Percentiles rank a stretch among this genome's conserved stretches.
Conservation (phyloP, 768 basidiomycete genomes). For the Russula sp. region DNA sequence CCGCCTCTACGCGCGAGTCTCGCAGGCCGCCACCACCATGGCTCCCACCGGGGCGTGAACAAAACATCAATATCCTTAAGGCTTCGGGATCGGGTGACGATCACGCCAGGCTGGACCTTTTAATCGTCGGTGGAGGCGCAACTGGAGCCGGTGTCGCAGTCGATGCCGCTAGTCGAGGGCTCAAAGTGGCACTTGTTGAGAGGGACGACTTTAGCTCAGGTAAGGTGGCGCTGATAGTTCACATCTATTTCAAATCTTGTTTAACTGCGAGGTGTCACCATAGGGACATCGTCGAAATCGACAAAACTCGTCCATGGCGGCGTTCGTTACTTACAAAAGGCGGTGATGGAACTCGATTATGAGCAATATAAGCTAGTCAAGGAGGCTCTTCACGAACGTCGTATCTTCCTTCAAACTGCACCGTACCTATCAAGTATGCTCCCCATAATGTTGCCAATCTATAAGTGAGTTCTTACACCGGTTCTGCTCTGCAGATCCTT, state of each 20-base stretch:
- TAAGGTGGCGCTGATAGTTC: slow-evolving; percentile 36
- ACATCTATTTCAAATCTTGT: neutral
- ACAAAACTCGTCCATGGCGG: slow-evolving; percentile 99
- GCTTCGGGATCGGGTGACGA: slow-evolving; percentile 39
- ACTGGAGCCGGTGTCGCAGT: slow-evolving; percentile 96
- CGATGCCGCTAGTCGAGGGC: slow-evolving; percentile 87
- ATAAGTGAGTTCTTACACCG: slow-evolving; percentile 57
- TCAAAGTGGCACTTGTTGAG: slow-evolving; percentile 92
- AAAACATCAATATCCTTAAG: slow-evolving; percentile 61
- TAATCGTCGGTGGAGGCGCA: slow-evolving; percentile 91
- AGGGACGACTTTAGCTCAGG: slow-evolving; percentile 89
- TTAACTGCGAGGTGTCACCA: neutral
- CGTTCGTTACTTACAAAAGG: slow-evolving; percentile 96
- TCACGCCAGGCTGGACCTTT: slow-evolving; percentile 66
- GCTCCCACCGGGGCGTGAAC: slow-evolving; percentile 68
- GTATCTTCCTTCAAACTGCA: slow-evolving; percentile 92
- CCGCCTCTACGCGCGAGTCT: slow-evolving; percentile 58
- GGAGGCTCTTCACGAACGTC: slow-evolving; percentile 92
- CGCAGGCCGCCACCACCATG: slow-evolving; percentile 75
- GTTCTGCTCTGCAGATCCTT: neutral
- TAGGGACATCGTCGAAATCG: slow-evolving; percentile 94
- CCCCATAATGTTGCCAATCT: slow-evolving; percentile 96
- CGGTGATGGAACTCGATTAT: slow-evolving; percentile 91
- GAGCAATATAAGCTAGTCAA: slow-evolving; percentile 94
- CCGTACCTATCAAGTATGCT: slow-evolving; percentile 91